These are phyloP conservation scores for Canavalia ensiformis DNA, from an alignment of 306 rosid genomes.

Conservation along the genomic window DNA sequence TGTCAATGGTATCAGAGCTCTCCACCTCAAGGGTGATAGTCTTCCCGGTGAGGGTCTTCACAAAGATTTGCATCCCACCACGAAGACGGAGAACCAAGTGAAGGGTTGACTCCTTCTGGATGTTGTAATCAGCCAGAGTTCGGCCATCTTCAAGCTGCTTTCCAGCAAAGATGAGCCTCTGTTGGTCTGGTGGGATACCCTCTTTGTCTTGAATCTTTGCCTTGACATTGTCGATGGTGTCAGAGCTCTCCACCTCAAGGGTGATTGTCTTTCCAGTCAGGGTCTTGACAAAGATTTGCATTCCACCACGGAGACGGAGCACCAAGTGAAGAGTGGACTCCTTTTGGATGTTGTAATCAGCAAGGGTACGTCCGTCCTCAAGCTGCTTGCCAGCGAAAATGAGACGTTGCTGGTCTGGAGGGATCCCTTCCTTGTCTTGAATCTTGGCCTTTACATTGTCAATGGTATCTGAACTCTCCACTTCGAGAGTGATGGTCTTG, in stretches of 20 bases:
- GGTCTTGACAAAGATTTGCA: constrained; percentile 45
- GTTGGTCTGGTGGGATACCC: constrained; percentile 43
- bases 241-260: constrained; percentile 46
- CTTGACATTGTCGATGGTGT: constrained; percentile 42
- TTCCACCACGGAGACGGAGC: constrained; percentile 41
- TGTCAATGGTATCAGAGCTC: constrained; percentile 47
- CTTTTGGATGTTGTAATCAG: constrained; percentile 45
- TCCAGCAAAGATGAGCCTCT: constrained; percentile 43
- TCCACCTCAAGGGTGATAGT: constrained; percentile 44
- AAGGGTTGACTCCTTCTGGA: constrained; percentile 43
- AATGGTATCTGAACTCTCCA: constrained; percentile 45
- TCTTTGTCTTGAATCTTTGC: constrained; percentile 45
- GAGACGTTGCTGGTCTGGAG: constrained; percentile 43
- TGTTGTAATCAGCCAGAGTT: constrained; percentile 39
- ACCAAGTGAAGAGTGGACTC: constrained; percentile 43
- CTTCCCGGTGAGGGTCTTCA: constrained; percentile 35
- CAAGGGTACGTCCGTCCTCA: constrained; percentile 37
- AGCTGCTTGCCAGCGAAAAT: constrained; percentile 47
- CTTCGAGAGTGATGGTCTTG: constrained; percentile 46
- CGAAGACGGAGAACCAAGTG: constrained; percentile 36
- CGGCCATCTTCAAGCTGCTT: constrained; percentile 46
- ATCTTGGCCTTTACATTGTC: constrained; percentile 44
- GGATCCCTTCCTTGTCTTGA: constrained; percentile 44
- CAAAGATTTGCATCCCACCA: constrained; percentile 47
- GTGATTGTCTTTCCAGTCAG: constrained; percentile 49